Evolutionary conservation across 768 basidiomycete species (phyloP).

Genomic region (Amanita inopinata): DNA sequence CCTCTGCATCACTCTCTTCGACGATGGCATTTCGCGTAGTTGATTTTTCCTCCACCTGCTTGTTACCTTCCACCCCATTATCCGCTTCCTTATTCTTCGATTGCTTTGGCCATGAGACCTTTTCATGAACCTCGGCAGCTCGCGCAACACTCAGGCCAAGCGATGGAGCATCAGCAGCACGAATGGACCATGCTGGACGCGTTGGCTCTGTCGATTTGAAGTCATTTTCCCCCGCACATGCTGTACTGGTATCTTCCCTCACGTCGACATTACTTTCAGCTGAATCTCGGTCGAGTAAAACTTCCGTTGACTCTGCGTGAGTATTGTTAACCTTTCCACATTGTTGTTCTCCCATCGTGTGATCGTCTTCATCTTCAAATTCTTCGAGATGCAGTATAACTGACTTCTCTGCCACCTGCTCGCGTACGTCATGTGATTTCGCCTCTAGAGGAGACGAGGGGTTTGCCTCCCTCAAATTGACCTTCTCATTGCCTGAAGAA

Average conservation of each 20-base stretch:
- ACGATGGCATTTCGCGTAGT: neutral
- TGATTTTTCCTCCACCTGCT: neutral
- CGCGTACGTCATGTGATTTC: no score
- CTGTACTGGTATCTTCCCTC: no score
- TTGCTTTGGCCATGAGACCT: conserved; percentile 2
- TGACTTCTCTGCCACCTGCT: no score
- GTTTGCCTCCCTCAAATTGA: neutral
- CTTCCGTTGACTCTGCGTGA: no score
- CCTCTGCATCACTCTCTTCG: neutral
- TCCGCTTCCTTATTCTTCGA: neutral
- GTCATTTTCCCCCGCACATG: no score
- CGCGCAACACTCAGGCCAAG: conserved; percentile 20
- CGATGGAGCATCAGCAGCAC: conserved; percentile 32
- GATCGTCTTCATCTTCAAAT: no score
- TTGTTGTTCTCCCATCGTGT: no score
- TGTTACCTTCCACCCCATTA: conserved; percentile 4
- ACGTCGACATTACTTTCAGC: no score
- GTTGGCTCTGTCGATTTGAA: neutral
- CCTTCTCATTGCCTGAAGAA: conserved; percentile 7
- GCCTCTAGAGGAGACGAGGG: no score
- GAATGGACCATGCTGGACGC: conserved; percentile 29
- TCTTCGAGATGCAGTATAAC: no score
- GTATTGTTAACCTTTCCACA: no score
- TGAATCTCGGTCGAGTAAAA: no score
- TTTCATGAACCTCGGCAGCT: conserved; percentile 8